A percentile compares a stretch with the other conserved stretches of the same genome.
Conservation (phyloP, 495 filamentous ascomycete genomes). For the Lindgomyces ingoldianus region DNA sequence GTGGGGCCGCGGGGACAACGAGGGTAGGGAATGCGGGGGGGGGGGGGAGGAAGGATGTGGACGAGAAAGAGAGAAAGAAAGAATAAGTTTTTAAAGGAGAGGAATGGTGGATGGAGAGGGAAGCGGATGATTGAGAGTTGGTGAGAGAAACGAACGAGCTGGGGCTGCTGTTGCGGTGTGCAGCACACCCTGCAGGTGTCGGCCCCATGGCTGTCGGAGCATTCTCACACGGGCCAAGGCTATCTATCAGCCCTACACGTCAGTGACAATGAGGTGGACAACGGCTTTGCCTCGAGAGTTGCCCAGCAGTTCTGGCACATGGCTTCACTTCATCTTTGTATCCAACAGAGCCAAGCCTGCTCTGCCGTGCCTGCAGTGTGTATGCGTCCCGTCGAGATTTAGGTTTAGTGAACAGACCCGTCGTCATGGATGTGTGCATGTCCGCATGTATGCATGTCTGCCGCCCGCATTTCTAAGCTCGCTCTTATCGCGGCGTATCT, state of each 20-base stretch:
- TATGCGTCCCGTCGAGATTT: too few species aligned
- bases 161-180: background rate
- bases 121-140: background rate
- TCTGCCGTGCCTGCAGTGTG: background rate
- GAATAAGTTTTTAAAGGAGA: background rate
- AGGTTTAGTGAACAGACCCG: background rate
- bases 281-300: background rate
- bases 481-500: constrained; percentile 8
- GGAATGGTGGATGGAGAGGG: background rate
- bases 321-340: too few species aligned
- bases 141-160: background rate
- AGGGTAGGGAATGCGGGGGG: background rate
- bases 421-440: constrained; percentile 14
- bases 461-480: constrained; percentile 33
- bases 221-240: background rate
- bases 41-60: background rate
- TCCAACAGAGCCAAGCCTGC: too few species aligned
- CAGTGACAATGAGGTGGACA: background rate
- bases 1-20: background rate
- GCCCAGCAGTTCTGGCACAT: too few species aligned
- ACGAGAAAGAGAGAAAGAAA: background rate
- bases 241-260: background rate
- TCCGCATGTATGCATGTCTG: too few species aligned
- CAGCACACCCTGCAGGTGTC: too few species aligned
- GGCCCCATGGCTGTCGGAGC: background rate